These are phyloP conservation scores for Calonectria naviculata DNA, from an alignment of 2,329 filamentous ascomycete species.

Conservation along the genomic window DNA sequence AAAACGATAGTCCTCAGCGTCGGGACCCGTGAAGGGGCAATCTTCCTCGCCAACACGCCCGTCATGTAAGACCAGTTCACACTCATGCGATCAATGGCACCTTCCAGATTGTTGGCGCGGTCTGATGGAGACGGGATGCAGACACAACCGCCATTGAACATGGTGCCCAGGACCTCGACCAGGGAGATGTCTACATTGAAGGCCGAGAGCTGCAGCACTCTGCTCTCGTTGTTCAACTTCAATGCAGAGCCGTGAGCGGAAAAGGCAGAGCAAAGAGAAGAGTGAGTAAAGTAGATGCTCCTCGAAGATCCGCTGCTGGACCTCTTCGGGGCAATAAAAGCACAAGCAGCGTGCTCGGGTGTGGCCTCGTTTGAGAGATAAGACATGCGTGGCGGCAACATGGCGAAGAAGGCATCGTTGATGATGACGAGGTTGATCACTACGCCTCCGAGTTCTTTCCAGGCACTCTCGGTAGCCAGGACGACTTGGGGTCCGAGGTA, in stretches of 20 bases:
- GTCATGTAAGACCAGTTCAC: conserved; percentile 68
- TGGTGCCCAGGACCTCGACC: conserved; percentile 61
- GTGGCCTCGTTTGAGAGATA: conserved; percentile 46
- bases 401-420: conserved; percentile 53
- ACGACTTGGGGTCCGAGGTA: conserved; percentile 57
- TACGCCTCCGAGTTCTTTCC: conserved; percentile 50
- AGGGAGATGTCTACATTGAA: conserved; percentile 66
- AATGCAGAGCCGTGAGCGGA: conserved; percentile 62
- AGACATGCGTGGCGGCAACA: conserved; percentile 45
- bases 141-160: conserved; percentile 68
- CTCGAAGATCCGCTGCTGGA: conserved; percentile 55
- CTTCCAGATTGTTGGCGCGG: conserved; percentile 60
- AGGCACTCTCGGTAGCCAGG: conserved; percentile 56
- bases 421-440: conserved; percentile 55
- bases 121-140: conserved; percentile 66
- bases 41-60: conserved; percentile 64
- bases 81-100: conserved; percentile 60
- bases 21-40: conserved; percentile 50
- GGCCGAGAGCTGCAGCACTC: conserved; percentile 67
- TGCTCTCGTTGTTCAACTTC: conserved; percentile 59
- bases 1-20: conserved; percentile 56
- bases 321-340: conserved; percentile 67
- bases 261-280: conserved; percentile 65
- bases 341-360: conserved; percentile 65
- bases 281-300: conserved; percentile 72